phyloP scores from a whole-genome alignment of 495 filamentous ascomycete genomes.

The Penicillium argentinense region DNA sequence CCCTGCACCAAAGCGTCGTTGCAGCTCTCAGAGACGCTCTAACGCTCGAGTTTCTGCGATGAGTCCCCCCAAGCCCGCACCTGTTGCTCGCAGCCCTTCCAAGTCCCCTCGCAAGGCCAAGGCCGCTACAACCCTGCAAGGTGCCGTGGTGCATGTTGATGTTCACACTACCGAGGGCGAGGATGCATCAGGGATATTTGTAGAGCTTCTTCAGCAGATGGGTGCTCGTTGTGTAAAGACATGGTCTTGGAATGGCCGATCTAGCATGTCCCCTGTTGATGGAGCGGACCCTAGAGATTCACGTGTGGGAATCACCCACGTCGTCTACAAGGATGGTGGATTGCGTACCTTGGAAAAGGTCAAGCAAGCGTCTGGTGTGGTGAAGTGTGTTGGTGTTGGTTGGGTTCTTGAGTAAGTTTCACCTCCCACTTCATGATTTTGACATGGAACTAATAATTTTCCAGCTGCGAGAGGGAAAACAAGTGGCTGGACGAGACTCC shows the following conservation, averaged over 20 bases:
- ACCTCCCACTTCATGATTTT: neutral
- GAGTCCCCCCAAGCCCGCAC: slow-evolving; percentile 13
- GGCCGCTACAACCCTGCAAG: slow-evolving; percentile 49
- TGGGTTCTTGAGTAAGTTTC: slow-evolving; percentile 81
- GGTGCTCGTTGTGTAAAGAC: slow-evolving; percentile 80
- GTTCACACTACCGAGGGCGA: slow-evolving; percentile 89
- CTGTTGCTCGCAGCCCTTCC: slow-evolving; percentile 26
- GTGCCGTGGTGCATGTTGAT: slow-evolving; percentile 86
- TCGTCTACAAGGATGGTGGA: slow-evolving; percentile 92
- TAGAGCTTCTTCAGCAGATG: slow-evolving; percentile 78
- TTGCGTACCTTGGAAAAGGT: slow-evolving; percentile 87
- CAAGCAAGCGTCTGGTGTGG: slow-evolving; percentile 66
- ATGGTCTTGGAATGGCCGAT: slow-evolving; percentile 79
- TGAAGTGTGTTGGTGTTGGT: slow-evolving; percentile 80
- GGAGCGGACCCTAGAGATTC: slow-evolving; percentile 31
- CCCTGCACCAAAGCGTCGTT: slow-evolving; percentile 26
- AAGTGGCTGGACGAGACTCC: slow-evolving; percentile 68
- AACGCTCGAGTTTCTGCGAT: slow-evolving; percentile 8
- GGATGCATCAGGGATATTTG: slow-evolving; percentile 80
- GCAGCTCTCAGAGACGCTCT: slow-evolving; percentile 13
- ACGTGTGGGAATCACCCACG: slow-evolving; percentile 87
- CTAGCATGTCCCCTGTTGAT: slow-evolving; percentile 37
- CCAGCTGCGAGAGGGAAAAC: slow-evolving; percentile 76
- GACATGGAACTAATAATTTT: neutral
- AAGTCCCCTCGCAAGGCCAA: slow-evolving; percentile 32